phyloP scores from a whole-genome alignment of 768 basidiomycete genomes.

The Mycena galopus region DNA sequence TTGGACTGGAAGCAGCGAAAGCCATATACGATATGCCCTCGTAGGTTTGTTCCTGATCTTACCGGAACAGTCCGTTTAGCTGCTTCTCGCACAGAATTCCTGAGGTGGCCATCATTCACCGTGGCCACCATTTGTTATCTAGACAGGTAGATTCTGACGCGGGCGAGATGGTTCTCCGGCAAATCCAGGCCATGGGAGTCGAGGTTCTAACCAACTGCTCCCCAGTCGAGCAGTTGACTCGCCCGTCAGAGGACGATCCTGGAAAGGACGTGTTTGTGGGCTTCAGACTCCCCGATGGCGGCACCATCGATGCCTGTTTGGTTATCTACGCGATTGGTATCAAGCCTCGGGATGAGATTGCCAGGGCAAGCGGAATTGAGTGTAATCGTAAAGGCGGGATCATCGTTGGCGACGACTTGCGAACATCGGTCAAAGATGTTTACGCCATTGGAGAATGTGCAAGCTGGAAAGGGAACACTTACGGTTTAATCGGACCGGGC shows the following conservation, averaged over 20 bases:
- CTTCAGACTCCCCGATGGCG: constrained; percentile 63
- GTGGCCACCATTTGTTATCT: constrained; percentile 65
- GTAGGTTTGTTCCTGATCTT: constrained; percentile 35
- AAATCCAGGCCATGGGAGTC: constrained; percentile 72
- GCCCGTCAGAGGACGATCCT: constrained; percentile 39
- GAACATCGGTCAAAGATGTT: constrained; percentile 69
- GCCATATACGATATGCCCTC: constrained; percentile 71
- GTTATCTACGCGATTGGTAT: constrained; percentile 81
- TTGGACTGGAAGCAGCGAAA: constrained; percentile 83
- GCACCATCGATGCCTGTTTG: constrained; percentile 61
- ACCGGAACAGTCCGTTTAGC: neutral
- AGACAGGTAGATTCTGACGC: constrained; percentile 70
- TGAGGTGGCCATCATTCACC: constrained; percentile 66
- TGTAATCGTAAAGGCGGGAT: constrained; percentile 67
- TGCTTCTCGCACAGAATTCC: constrained; percentile 48
- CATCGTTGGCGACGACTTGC: constrained; percentile 66
- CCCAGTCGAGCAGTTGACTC: constrained; percentile 44
- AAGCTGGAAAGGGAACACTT: constrained; percentile 74
- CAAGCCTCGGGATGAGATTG: constrained; percentile 77
- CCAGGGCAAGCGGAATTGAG: constrained; percentile 63
- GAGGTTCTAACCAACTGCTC: constrained; percentile 62
- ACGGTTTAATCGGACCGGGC: constrained; percentile 83
- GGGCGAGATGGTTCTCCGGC: constrained; percentile 70
- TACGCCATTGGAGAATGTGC: constrained; percentile 87
- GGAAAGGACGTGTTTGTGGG: constrained; percentile 57